Percentiles rank a stretch among this genome's conserved stretches.
Conservation (phyloP, 257 asterid species). For the Pogostemon cablin region DNA sequence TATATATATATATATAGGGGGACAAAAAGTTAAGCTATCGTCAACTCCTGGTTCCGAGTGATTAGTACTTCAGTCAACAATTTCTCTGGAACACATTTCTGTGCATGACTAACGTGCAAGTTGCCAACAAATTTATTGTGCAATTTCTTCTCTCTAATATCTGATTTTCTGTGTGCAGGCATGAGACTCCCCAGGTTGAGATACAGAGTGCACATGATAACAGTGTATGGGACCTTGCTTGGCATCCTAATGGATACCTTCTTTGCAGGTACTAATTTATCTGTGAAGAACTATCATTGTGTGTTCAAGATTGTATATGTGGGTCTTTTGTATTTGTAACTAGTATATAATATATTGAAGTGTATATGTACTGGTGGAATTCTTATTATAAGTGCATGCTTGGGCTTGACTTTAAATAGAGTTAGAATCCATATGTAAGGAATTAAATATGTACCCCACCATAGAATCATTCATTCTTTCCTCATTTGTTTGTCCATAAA, state of each 20-base stretch:
- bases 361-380: not conserved
- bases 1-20: no score
- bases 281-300: not conserved
- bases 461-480: no score
- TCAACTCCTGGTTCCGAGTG: conserved; percentile 2
- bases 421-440: no score
- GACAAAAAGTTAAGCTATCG: not conserved
- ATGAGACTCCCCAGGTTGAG: conserved; percentile 95
- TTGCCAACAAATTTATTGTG: conserved; percentile 14
- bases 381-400: not conserved
- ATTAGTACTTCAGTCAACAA: conserved; percentile 21
- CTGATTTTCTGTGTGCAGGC: conserved; percentile 57
- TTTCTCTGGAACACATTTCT: not conserved
- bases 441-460: no score
- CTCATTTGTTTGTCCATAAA: no score
- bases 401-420: not conserved
- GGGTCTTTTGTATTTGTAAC: no score
- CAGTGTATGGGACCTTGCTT: conserved; percentile 98
- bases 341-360: no score
- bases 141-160: conserved; percentile 31
- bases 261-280: conserved; percentile 75
- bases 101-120: conserved; percentile 17
- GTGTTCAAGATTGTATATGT: not conserved
- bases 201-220: conserved; percentile 89
- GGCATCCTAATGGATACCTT: conserved; percentile 98